Base-by-base conservation (phyloP, 202 grass and related monocot genomes). In the Setaria italica region DNA sequence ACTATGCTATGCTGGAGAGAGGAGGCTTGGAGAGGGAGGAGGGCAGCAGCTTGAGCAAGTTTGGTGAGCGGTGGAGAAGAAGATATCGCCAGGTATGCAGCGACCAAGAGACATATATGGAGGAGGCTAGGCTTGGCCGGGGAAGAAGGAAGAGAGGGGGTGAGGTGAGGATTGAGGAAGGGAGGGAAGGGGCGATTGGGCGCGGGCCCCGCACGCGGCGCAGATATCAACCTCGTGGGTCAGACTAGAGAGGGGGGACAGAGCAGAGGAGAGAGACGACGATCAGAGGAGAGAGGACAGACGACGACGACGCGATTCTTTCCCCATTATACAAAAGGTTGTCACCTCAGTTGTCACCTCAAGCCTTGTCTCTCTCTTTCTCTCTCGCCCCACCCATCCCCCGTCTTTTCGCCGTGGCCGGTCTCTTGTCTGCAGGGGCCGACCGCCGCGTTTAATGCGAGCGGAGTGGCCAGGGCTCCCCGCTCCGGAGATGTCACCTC, bases 401-500 rank as follows among this genome's bases (percentile, higher is more conserved):
- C 43, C 72, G 72, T 78, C 72, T 62, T 85, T 72, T 81, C 53
- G 79, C 84, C 79, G 79, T 79, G 77, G 82, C 88, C 37, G 79
- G 66, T 59, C 80, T 82, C 80, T 8, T 60, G 80, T 82, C 80
- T 71, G 39, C 80, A 29, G 83, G 19, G 74, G 11, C 70, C 72
- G 49, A 74, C 72, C 49, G 19, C 20, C 30, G 78, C 73, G 78
- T 90, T 90, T 90, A 7, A 90, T 83, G 84, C 58, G 6, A 73
- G 56, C 29, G 13, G 59, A 45, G 47, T 6, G 14, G 29, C 32
- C 41, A 4, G 49, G 79, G 5, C 42, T 25, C 70, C 2, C 7
- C 12, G 39, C 35, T 54, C 85, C 45, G 84, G 88, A 90, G 80
- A 87, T 83, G 88, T 83, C 88, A 90, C 51, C 49, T 90, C 88